Evolutionary conservation across 2,329 filamentous ascomycete genomes (phyloP), one percentile per base, ranked within the genome.

Genomic region (Xylariaceae sp.): DNA sequence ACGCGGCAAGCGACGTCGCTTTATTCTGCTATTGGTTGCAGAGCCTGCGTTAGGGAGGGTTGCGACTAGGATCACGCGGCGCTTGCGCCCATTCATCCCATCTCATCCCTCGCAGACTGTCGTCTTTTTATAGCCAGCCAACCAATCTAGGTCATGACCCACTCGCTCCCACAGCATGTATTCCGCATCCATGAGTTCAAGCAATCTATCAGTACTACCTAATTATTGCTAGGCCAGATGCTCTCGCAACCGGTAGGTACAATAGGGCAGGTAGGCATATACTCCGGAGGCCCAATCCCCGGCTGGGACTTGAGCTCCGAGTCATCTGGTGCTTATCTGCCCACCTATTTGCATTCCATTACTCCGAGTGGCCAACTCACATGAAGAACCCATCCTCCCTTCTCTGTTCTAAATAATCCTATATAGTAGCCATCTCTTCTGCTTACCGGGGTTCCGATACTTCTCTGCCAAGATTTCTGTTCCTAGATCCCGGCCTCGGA

Each of bases 81-180:
- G 71, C 71, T 72, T 72, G 70, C 68, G 70, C 69, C 64, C 65
- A 63, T 62, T 55, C 55, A 49, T 47, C 41, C 47, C 60, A 3
- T 19, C n/a, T 22, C 15, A n/a, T 42, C 18, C 40, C 37, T 34
- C 32, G 4, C 32, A 34, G 32, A 53, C 60, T 47, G 58, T 63
- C 56, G 60, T 58, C 68, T 67, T 66, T 68, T 70, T 69, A 70
- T 70, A 70, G 69, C 68, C 68, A 71, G 70, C 69, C 68, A 70
- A 60, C 55, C 32, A 34, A 55, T 46, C 4, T 22, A 5, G 9
- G 13, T 26, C 5, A 45, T 55, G 57, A 53, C 58, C 61, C 59
- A 59, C 59, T 58, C 59, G 57, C 59, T 57, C 57, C 56, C 54
- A 58, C 65, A 56, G 60, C 57, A 62, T 60, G 59, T n/a, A n/a